These are phyloP conservation scores for Geotrichum carabidarum DNA, from an alignment of 1,139 yeast species.

Conservation along the genomic window DNA sequence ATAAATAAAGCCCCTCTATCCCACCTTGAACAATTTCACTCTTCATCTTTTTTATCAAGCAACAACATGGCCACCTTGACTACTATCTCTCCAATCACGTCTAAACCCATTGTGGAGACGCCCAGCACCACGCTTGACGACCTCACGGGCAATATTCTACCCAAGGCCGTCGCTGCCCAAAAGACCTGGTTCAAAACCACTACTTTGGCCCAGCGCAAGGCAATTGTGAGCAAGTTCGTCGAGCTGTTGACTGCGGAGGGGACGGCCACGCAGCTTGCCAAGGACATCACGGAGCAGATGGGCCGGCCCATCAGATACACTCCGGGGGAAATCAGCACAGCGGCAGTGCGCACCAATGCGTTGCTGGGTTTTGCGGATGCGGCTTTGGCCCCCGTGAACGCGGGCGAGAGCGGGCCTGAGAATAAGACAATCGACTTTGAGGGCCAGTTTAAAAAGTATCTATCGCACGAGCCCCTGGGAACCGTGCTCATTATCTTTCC, in stretches of 20 bases:
- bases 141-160: conserved; percentile 26
- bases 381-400: conserved; percentile 35
- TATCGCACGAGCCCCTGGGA: conserved; percentile 62
- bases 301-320: conserved; percentile 38
- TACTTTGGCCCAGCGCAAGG: conserved; percentile 33
- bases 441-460: conserved; percentile 41
- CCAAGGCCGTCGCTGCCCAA: conserved; percentile 32
- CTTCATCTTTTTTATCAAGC: not conserved
- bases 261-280: conserved; percentile 28
- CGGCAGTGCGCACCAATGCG: conserved; percentile 33
- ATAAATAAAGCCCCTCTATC: not conserved
- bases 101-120: conserved; percentile 31
- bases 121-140: conserved; percentile 30
- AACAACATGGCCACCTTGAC: conserved; percentile 22
- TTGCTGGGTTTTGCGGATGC: conserved; percentile 35
- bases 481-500: conserved; percentile 82
- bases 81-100: conserved; percentile 35
- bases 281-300: conserved; percentile 38
- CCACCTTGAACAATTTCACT: not conserved
- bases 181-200: conserved; percentile 30
- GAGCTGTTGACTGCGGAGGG: conserved; percentile 31
- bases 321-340: conserved; percentile 36
- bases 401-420: conserved; percentile 24
- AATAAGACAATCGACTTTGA: conserved; percentile 18
- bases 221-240: conserved; percentile 31